Evolutionary conservation across 164 flowering plant species (phyloP), one percentile per base, ranked within the genome.

Genomic region (Chimonanthus praecox): DNA sequence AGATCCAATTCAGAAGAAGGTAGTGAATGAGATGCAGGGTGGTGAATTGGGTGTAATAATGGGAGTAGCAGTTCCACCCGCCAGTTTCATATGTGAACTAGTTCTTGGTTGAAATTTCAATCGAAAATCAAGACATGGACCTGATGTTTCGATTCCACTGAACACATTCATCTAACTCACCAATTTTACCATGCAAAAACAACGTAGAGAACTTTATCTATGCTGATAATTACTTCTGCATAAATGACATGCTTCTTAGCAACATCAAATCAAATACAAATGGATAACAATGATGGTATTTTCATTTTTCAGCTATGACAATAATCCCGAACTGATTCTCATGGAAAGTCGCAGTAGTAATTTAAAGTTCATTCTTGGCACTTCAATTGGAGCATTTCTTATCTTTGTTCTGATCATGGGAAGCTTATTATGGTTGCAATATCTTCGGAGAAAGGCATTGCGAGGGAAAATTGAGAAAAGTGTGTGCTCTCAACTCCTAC

Each of bases 231-330:
- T 33, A 33, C 33, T 33, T 33, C 33, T 33, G 60, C 60, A 2
- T 11, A 54, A 54, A 54, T 54, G 33, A 33, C 33, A 33, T 33
- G 44, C 18, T 21, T 21, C 65, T 18, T 6, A 33, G 11, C 43
- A 47, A 58, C 3, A 9, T 54, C 3, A 33, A 72, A 68, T 47
- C 21, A 48, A 68, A 47, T 68, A 63, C 66, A 54, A 44, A 49
- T 70, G n/a, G 10, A 44, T 65, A 44, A 71, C 67, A 74, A 50
- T 67, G 47, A 71, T 6, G 33, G 13, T 46, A 16, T 74, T 64
- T 77, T 47, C 33, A 33, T 76, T 71, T 67, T 83, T 78, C 91
- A 94, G 98, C 1, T 91, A 81, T 74, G 88, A 84, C 70, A 85
- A 80, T 47, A 94, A 94, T 82, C 86, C 85, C 69, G 73, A 78